Conservation (phyloP, 768 basidiomycete species). For the Boletus subparvulus region DNA sequence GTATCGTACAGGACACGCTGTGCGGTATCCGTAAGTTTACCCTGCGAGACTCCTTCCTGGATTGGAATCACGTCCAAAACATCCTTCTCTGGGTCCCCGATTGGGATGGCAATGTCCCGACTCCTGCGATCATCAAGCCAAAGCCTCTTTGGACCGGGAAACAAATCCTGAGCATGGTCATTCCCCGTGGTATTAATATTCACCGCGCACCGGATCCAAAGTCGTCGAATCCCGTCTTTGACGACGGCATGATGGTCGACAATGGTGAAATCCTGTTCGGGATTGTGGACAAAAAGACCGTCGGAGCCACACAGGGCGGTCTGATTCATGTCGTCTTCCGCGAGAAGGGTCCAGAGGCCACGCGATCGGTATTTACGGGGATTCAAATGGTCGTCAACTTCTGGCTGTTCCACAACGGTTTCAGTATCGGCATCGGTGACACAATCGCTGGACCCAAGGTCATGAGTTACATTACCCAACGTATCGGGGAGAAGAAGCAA, state of each 20-base stretch:
- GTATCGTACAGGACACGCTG: conserved; percentile 97
- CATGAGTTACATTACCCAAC: conserved; percentile 82
- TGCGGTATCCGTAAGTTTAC: conserved; percentile 98
- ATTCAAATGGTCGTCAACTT: conserved; percentile 95
- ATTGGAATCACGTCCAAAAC: conserved; percentile 95
- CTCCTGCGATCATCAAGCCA: conserved; percentile 93
- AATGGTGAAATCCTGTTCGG: conserved; percentile 96
- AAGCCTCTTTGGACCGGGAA: conserved; percentile 98
- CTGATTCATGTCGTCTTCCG: conserved; percentile 96
- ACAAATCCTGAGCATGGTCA: conserved; percentile 88
- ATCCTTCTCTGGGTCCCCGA: conserved; percentile 97
- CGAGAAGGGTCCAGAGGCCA: conserved; percentile 93
- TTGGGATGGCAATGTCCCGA: conserved; percentile 93
- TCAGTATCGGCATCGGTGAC: conserved; percentile 98
- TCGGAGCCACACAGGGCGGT: conserved; percentile 92
- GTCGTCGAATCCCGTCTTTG: conserved; percentile 77
- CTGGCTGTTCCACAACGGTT: conserved; percentile 98
- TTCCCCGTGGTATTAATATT: conserved; percentile 95
- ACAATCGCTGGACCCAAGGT: conserved; percentile 91
- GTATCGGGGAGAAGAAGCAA: conserved; percentile 77
- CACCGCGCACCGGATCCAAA: conserved; percentile 77
- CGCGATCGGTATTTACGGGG: conserved; percentile 87
- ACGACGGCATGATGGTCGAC: conserved; percentile 95
- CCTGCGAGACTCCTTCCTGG: conserved; percentile 90
- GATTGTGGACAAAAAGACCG: conserved; percentile 98